Base-by-base conservation (phyloP, 2,329 filamentous ascomycete species). In the Elsinoe batatas region DNA sequence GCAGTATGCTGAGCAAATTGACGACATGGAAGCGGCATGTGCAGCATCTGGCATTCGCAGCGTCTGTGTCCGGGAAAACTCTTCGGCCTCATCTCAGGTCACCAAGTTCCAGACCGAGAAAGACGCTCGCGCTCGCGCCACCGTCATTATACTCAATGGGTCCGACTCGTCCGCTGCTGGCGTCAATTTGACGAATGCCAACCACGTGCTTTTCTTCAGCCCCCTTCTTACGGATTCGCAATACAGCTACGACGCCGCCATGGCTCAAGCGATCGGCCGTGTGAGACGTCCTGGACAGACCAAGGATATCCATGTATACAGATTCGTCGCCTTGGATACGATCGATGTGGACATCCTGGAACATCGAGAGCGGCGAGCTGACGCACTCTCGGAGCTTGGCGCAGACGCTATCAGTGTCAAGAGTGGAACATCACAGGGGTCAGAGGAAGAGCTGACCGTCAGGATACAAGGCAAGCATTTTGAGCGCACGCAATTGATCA, bases 281-380 rank as follows among this genome's bases (percentile, higher is more conserved):
- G 74, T 76, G 7, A 73, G 76, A 5, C 74, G 83, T 1, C 81
- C 77, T 56, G 79, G 80, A 0, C 83, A 87, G 62, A 67, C 68
- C 36, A 79, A 76, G 61, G 64, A 65, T 1, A 82, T 86, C 1
- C 72, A 80, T 54, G 74, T 84, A 13, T 83, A 83, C 63, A 76
- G 91, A 1, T 83, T 97, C 17, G 84, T 95, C 7, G 93, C 89
- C 10, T 85, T 96, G 65, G 85, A 94, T 66, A 76, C 74, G 1
- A 72, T 76, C 37, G 74, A 76, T 36, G 70, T 76, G 1, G 73
- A 76, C 57, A 71, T 76, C 13, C 58, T 77, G 1, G 71, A 76
- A 59, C 71, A 73, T 40, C 67, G 71, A 1, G 71, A 75, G 56
- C 66, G 65, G 12, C 64, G 70, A 0, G 51, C 8, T 1, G 56